phyloP scores from a whole-genome alignment of 2,329 filamentous ascomycete genomes.

The Biscogniauxia marginata region DNA sequence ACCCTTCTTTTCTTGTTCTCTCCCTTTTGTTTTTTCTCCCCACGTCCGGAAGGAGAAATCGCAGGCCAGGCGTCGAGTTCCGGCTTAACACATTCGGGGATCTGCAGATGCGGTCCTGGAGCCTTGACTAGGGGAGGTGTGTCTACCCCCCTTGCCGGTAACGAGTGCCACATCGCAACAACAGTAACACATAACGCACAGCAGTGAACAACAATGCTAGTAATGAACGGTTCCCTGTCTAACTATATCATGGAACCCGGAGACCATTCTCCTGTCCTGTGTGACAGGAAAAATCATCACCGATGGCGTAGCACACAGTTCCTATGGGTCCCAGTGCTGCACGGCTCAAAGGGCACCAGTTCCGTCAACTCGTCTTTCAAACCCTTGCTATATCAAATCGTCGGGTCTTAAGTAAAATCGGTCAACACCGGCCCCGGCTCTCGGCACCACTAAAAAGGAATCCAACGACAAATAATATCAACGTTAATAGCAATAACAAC shows the following conservation, averaged over 20 bases:
- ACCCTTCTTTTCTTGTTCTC: conserved; percentile 12
- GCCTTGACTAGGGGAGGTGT: conserved; percentile 8
- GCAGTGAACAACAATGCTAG: neutral
- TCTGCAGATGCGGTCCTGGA: conserved; percentile 3
- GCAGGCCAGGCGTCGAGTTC: conserved; percentile 11
- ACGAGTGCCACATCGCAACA: neutral
- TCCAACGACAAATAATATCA: neutral
- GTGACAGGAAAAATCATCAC: neutral
- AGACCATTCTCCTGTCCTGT: too few relatives aligned
- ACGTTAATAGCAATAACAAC: neutral
- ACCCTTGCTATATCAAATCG: neutral
- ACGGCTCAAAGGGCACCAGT: neutral
- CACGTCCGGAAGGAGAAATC: conserved; percentile 19
- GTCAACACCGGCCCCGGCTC: neutral
- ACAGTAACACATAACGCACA: neutral
- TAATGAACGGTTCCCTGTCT: neutral
- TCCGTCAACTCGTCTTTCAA: neutral
- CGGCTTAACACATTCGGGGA: conserved; percentile 13
- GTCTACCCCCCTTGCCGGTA: conserved; percentile 15
- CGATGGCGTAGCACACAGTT: neutral
- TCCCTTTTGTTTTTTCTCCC: conserved; percentile 9
- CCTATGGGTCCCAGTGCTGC: neutral
- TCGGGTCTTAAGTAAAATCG: neutral
- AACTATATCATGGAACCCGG: neutral
- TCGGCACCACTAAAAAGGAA: neutral